Evolutionary conservation across 2,329 filamentous ascomycete species (phyloP).

Genomic region (Aspergillus fructus): DNA sequence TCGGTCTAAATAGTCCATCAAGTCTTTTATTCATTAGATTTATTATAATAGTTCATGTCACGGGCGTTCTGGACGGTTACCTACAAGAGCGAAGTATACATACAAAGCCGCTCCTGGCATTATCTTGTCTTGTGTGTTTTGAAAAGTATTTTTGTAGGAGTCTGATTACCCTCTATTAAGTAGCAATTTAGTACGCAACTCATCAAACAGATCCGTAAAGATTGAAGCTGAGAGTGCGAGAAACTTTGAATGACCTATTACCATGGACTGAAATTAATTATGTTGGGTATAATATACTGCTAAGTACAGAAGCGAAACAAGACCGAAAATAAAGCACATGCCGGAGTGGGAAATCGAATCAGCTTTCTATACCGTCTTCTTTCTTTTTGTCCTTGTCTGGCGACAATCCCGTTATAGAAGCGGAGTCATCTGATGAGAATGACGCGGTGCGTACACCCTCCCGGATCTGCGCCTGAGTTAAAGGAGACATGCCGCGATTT

Average conservation of each 20-base stretch:
- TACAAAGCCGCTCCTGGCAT: neutral
- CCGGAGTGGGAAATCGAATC: neutral
- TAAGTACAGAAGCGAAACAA: constrained; percentile 4
- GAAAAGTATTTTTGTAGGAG: no score
- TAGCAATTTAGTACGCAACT: no score
- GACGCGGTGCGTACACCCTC: constrained; percentile 34
- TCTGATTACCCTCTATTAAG: no score
- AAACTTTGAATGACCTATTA: neutral
- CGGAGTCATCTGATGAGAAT: constrained; percentile 38
- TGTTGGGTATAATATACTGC: constrained; percentile 10
- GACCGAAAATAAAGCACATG: neutral
- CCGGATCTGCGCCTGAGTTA: constrained; percentile 39
- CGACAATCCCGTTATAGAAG: constrained; percentile 22
- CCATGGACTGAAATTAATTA: neutral
- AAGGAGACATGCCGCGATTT: constrained; percentile 33
- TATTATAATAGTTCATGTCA: neutral
- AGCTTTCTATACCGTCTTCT: constrained; percentile 22
- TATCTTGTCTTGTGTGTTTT: neutral
- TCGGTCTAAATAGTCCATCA: neutral
- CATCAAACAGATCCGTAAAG: neutral
- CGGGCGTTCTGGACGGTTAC: neutral
- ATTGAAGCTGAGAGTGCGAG: neutral
- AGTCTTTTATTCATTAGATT: neutral
- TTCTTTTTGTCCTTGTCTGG: constrained; percentile 26
- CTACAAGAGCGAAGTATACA: neutral